Base-by-base conservation (phyloP, 163 green algal genomes). In the Scenedesmus sp. region DNA sequence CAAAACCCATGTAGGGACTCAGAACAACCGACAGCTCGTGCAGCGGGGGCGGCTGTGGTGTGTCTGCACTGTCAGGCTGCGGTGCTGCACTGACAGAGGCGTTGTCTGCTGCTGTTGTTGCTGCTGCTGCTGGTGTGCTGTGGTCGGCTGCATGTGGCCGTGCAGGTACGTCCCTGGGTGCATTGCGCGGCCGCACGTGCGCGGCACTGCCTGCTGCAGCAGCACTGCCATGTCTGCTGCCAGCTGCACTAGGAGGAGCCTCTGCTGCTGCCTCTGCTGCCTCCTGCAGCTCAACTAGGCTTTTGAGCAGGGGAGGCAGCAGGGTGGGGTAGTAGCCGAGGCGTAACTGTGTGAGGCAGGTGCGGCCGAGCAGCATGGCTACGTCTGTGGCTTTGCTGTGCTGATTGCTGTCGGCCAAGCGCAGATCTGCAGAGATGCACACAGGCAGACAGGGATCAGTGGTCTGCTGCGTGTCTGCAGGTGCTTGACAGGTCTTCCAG, bases 1-100 rank as follows among this genome's bases (percentile, higher is more conserved):
- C 33, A 81, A 81, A 49, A 35, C 26, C 26, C 68, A 84, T 84
- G 46, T 83, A 84, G 30, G 70, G 68, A n/a, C 68, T 76, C 18
- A 83, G 68, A 2, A 61, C 37, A 0, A 83, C 44, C 1, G 42
- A 70, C n/a, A 90, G 56, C 43, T 61, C 56, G 12, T 2, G 30
- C 43, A 89, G 85, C 24, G 85, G 85, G 3, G 65, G 85, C 22
- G 85, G 85, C 44, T 61, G 85, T 68, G 24, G 73, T 40, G 65
- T 5, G 2, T 26, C 61, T 76, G 61, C 65, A 18, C 7, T 40
- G 65, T n/a, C 3, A 37, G 81, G 37, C 35, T 68, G n/a, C 51
- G 7, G 26, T n/a, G 1, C 56, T 70, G 56, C 56, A 2, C 56
- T 70, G 22, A 10, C 22, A n/a, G 1, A n/a, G 7, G 3, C 7